These are phyloP conservation scores for Neurospora tetrasperma DNA, from an alignment of 495 filamentous ascomycete species.

Conservation along the genomic window DNA sequence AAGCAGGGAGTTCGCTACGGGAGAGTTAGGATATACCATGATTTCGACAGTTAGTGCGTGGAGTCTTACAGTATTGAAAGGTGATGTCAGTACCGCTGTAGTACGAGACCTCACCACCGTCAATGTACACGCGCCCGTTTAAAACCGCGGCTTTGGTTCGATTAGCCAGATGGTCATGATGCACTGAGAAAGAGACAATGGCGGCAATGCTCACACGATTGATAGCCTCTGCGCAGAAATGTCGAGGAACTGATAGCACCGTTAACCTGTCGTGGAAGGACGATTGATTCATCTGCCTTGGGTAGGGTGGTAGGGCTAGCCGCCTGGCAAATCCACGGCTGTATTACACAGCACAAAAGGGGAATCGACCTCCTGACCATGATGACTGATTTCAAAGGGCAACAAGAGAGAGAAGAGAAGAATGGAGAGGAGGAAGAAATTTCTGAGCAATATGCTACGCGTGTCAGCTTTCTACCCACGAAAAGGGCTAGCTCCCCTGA, in stretches of 20 bases:
- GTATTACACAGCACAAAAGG: background rate
- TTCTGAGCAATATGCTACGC: background rate
- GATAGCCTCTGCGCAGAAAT: constrained; percentile 16
- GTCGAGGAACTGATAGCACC: constrained; percentile 6
- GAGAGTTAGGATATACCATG: background rate
- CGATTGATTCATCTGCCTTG: background rate
- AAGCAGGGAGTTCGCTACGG: constrained; percentile 12
- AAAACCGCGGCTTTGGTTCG: constrained; percentile 13
- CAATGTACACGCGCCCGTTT: constrained; percentile 14
- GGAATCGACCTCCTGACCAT: background rate
- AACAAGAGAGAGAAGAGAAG: background rate
- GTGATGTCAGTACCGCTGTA: background rate
- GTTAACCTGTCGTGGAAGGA: constrained; percentile 13
- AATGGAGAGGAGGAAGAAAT: background rate
- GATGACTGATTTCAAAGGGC: background rate
- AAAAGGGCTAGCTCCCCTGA: background rate
- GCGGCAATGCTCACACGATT: constrained; percentile 13
- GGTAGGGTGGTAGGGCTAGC: background rate
- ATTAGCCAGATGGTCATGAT: background rate
- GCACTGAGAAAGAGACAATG: background rate
- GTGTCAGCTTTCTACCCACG: background rate
- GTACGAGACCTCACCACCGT: constrained; percentile 17
- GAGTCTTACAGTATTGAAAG: constrained; percentile 14
- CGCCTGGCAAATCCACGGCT: background rate
- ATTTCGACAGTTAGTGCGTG: background rate